A percentile compares a stretch with the other conserved stretches of the same genome.
These are phyloP conservation scores for Clonostachys rhizophaga DNA, from an alignment of 2,329 filamentous ascomycete species.

Conservation along the genomic window DNA sequence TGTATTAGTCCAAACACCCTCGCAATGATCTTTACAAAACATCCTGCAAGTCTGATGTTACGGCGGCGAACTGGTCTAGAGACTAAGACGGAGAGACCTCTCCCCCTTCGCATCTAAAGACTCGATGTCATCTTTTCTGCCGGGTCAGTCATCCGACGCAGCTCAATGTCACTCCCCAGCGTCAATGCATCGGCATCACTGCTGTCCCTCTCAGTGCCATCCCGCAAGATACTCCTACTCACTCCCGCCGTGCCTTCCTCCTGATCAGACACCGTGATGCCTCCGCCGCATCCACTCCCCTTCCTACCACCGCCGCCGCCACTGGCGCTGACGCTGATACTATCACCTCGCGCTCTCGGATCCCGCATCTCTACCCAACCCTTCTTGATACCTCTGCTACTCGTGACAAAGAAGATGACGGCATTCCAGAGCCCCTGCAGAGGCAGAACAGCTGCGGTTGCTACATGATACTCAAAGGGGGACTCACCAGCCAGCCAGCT, in stretches of 20 bases:
- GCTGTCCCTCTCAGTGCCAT: background rate
- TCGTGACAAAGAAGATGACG: conserved; percentile 70
- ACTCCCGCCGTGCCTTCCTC: background rate
- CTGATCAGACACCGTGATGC: background rate
- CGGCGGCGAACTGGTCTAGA: no score
- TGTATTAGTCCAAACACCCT: no score
- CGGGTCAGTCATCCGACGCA: conserved; percentile 16
- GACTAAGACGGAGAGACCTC: no score
- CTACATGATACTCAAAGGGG: conserved; percentile 63
- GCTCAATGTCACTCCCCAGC: conserved; percentile 23
- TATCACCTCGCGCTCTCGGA: background rate
- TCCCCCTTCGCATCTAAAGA: conserved; percentile 4
- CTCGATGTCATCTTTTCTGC: conserved; percentile 15
- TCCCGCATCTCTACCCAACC: background rate
- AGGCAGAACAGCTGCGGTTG: conserved; percentile 67
- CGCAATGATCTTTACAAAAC: no score
- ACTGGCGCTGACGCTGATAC: background rate
- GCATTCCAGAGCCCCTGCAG: conserved; percentile 80
- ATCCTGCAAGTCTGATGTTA: no score
- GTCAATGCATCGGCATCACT: conserved; percentile 16
- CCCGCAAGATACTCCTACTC: background rate
- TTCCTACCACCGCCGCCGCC: background rate
- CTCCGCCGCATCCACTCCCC: background rate
- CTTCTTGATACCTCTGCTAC: conserved; percentile 24
- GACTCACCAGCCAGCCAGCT: conserved; percentile 49